Percentiles rank a stretch among this genome's conserved stretches.
Conservation (phyloP, 805 yeast genomes). For the Metschnikowia cerradonensis region DNA sequence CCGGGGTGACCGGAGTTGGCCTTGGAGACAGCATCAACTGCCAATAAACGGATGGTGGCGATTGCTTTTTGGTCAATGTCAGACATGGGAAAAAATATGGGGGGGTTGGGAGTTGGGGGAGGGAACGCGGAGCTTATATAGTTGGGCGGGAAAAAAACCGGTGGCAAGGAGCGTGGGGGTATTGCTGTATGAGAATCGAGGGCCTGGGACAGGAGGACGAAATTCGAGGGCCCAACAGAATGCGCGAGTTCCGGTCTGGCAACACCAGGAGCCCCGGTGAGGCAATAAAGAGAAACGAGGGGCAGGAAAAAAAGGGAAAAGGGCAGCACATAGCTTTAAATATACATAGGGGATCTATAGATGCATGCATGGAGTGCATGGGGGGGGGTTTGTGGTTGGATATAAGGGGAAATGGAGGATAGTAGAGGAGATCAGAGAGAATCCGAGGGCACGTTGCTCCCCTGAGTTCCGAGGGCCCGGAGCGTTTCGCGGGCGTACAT, state of each 20-base stretch:
- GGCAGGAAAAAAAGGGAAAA: too few relatives aligned
- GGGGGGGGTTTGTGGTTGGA: too few relatives aligned
- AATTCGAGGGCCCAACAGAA: conserved; percentile 1
- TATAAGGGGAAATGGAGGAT: too few relatives aligned
- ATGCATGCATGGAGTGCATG: too few relatives aligned
- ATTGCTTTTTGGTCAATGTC: conserved; percentile 68
- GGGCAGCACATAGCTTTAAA: too few relatives aligned
- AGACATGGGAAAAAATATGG: conserved; percentile 17
- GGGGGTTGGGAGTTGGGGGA: not conserved
- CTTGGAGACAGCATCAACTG: conserved; percentile 81
- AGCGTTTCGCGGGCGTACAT: not conserved
- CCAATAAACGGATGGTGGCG: conserved; percentile 82
- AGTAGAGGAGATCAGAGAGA: too few relatives aligned
- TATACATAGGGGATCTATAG: too few relatives aligned
- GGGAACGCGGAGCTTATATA: conserved; percentile 6
- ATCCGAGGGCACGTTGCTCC: not conserved
- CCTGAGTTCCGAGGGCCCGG: conserved; percentile 4
- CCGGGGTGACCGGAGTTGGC: conserved; percentile 99
- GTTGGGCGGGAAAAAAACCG: conserved; percentile 1
- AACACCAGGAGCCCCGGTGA: not conserved
- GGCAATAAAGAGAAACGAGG: too few relatives aligned
- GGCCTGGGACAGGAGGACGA: not conserved
- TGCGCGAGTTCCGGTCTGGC: not conserved
- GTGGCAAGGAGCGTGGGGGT: conserved; percentile 6
- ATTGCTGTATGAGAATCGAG: conserved; percentile 6